phyloP scores from a whole-genome alignment of 2,329 filamentous ascomycete species.

The Parastagonospora nodorum region DNA sequence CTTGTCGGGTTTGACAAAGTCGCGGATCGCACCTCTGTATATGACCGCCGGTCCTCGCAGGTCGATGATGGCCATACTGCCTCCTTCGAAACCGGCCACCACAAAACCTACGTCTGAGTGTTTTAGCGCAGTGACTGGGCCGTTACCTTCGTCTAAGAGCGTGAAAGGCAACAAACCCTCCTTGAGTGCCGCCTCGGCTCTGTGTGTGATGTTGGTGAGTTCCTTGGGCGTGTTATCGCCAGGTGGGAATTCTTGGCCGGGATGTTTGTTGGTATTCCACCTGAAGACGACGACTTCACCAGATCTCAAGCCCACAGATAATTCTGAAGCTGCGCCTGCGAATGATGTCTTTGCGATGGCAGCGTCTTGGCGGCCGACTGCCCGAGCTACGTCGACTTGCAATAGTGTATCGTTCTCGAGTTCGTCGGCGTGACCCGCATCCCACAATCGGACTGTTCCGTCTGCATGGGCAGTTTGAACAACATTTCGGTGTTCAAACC shows the following conservation, averaged over 20 bases:
- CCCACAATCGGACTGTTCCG: slow-evolving; percentile 90
- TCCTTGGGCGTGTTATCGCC: slow-evolving; percentile 54
- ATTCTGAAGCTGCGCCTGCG: slow-evolving; percentile 78
- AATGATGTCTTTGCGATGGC: slow-evolving; percentile 81
- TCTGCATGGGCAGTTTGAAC: slow-evolving; percentile 88
- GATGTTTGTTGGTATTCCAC: slow-evolving; percentile 81
- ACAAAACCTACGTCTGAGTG: slow-evolving; percentile 94
- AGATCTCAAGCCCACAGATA: slow-evolving; percentile 77
- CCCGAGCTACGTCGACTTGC: slow-evolving; percentile 84
- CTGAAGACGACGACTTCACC: slow-evolving; percentile 89
- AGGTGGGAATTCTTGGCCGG: slow-evolving; percentile 66
- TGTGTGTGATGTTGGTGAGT: slow-evolving; percentile 73
- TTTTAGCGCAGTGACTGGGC: slow-evolving; percentile 76
- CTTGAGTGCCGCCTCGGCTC: slow-evolving; percentile 74
- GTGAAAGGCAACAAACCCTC: slow-evolving; percentile 81
- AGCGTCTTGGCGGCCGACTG: slow-evolving; percentile 78
- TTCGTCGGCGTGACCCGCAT: slow-evolving; percentile 87
- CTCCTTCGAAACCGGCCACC: slow-evolving; percentile 82
- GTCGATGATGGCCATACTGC: slow-evolving; percentile 81
- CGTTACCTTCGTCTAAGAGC: slow-evolving; percentile 82
- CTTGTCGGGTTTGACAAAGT: slow-evolving; percentile 79
- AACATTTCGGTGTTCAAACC: slow-evolving; percentile 82
- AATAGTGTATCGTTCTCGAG: slow-evolving; percentile 83
- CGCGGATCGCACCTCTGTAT: slow-evolving; percentile 71
- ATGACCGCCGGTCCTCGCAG: slow-evolving; percentile 86